A percentile compares a stretch with the other conserved stretches of the same genome.
phyloP scores from a whole-genome alignment of 2,329 filamentous ascomycete species.

The Beauveria bassiana region DNA sequence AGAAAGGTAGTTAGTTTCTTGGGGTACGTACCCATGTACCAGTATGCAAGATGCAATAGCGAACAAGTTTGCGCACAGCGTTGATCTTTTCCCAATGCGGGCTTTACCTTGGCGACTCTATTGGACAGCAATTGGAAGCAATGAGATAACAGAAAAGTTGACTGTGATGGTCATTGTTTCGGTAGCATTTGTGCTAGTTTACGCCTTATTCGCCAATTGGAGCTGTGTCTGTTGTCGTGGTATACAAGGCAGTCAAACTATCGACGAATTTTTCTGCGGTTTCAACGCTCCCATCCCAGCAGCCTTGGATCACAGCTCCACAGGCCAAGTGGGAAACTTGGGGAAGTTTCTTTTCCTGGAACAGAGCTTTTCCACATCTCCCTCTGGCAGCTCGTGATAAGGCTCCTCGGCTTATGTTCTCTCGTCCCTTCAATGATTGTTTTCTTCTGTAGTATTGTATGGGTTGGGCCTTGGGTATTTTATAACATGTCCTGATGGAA shows the following conservation, averaged over 20 bases:
- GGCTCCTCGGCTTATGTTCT: constrained; percentile 20
- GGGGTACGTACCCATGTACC: neutral
- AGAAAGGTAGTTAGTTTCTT: neutral
- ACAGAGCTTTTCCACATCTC: constrained; percentile 22
- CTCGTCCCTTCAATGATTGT: constrained; percentile 13
- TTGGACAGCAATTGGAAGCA: neutral
- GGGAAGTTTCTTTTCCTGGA: constrained; percentile 21
- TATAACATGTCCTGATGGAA: constrained; percentile 17
- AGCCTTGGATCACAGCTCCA: constrained; percentile 21
- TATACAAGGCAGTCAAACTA: neutral
- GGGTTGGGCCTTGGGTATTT: constrained; percentile 18
- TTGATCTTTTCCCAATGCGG: neutral
- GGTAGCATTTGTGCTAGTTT: neutral
- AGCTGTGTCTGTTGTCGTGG: neutral
- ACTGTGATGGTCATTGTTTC: neutral
- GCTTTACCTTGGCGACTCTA: neutral
- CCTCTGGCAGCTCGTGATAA: constrained; percentile 21
- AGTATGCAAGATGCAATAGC: too few species aligned
- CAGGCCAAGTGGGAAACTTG: constrained; percentile 19
- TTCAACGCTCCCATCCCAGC: constrained; percentile 18
- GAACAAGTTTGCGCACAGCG: neutral
- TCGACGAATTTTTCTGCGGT: neutral
- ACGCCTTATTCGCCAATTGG: too few species aligned
- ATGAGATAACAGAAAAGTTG: neutral
- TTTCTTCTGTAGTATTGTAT: neutral